Conservation (phyloP, 225 moss, liverwort and hornwort genomes). For the Sphagnum contortum region DNA sequence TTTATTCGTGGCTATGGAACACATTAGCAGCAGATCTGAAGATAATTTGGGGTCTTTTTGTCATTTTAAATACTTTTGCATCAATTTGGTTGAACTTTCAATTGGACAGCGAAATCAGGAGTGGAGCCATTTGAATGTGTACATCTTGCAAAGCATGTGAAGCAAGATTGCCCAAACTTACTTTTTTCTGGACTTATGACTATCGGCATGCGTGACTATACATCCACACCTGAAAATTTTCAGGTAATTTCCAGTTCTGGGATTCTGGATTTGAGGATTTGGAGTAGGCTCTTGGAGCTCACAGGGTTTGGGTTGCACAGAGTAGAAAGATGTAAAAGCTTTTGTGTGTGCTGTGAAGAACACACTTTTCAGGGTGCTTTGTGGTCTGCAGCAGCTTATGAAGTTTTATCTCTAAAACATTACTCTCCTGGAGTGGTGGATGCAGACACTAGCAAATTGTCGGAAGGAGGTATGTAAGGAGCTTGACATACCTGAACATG, state of each 20-base stretch:
- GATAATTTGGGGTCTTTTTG: no score
- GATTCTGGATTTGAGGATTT: not conserved
- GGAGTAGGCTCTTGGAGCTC: conserved; percentile 1
- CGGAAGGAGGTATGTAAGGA: conserved; percentile 27
- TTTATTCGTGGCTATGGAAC: no score
- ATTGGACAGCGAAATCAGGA: conserved; percentile 37
- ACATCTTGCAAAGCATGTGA: conserved; percentile 39
- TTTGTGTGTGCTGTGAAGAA: not conserved
- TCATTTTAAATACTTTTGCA: no score
- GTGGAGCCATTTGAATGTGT: conserved; percentile 38
- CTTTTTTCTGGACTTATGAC: conserved; percentile 52
- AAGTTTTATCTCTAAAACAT: no score
- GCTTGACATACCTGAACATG: conserved; percentile 26
- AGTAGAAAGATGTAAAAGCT: no score
- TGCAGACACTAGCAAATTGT: conserved; percentile 38
- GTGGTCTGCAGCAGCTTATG: no score
- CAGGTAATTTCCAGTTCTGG: conserved; percentile 7
- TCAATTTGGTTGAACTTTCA: no score
- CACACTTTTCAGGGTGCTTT: not conserved
- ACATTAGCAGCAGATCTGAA: no score
- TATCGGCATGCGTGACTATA: conserved; percentile 49
- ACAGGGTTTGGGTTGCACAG: not conserved
- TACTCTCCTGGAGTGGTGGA: no score
- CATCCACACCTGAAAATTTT: conserved; percentile 45
- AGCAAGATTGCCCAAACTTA: conserved; percentile 32